These are phyloP conservation scores for Ramaria rubella DNA, from an alignment of 768 basidiomycete species.

Conservation along the genomic window DNA sequence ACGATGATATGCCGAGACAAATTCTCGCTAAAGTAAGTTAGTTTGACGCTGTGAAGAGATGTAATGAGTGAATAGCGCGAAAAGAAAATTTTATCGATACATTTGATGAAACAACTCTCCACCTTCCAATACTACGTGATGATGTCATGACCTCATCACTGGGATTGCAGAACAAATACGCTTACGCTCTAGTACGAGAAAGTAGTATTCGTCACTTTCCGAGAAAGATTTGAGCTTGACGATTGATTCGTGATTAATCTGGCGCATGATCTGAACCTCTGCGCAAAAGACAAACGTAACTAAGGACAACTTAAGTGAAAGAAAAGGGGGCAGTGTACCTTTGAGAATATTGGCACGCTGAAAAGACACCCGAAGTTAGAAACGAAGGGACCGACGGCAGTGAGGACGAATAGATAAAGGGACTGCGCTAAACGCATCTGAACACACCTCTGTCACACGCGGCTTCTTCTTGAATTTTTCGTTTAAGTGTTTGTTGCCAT, in stretches of 20 bases:
- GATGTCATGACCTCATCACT: slow-evolving; percentile 10
- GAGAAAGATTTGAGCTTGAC: slow-evolving; percentile 89
- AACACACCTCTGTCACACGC: slow-evolving; percentile 93
- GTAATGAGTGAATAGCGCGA: background rate
- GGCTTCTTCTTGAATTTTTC: slow-evolving; percentile 94
- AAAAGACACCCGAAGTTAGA: slow-evolving; percentile 12
- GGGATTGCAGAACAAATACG: slow-evolving; percentile 12
- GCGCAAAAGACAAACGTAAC: slow-evolving; percentile 9
- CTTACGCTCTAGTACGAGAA: slow-evolving; percentile 85
- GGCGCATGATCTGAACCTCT: slow-evolving; percentile 99
- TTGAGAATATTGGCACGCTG: slow-evolving; percentile 98
- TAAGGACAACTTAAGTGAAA: background rate
- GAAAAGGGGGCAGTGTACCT: slow-evolving; percentile 38
- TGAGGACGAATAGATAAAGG: slow-evolving; percentile 18
- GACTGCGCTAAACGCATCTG: slow-evolving; percentile 12
- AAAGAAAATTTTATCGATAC: slow-evolving; percentile 6
- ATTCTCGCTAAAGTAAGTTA: slow-evolving; percentile 97
- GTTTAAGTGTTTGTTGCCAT: slow-evolving; percentile 89
- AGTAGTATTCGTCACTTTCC: slow-evolving; percentile 91
- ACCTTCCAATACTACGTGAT: slow-evolving; percentile 79
- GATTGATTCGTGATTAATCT: slow-evolving; percentile 84
- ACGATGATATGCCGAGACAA: slow-evolving; percentile 96
- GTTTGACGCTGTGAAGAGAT: slow-evolving; percentile 54
- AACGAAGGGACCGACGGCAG: slow-evolving; percentile 10
- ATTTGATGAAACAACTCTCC: slow-evolving; percentile 99